These are phyloP conservation scores for Candida smagusa DNA, from an alignment of 1,139 yeast species.

Conservation along the genomic window DNA sequence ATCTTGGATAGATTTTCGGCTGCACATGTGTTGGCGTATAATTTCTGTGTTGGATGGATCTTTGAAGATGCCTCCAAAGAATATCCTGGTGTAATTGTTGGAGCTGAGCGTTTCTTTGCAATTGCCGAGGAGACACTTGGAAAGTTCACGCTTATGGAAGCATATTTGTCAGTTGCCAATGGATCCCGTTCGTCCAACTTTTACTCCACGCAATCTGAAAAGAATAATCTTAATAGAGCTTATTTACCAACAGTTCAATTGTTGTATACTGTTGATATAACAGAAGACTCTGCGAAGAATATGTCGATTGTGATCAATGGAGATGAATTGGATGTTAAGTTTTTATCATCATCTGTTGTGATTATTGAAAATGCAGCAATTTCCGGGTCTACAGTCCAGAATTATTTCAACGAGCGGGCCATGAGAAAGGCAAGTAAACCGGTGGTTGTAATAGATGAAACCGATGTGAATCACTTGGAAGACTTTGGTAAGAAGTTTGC, in stretches of 20 bases:
- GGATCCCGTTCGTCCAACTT: slow-evolving; percentile 53
- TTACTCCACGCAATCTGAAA: slow-evolving; percentile 46
- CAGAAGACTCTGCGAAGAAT: slow-evolving; percentile 23
- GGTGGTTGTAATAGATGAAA: not conserved
- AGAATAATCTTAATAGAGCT: slow-evolving; percentile 53
- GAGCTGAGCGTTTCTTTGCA: slow-evolving; percentile 69
- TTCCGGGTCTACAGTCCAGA: slow-evolving; percentile 44
- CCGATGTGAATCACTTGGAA: slow-evolving; percentile 1
- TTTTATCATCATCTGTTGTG: slow-evolving; percentile 50
- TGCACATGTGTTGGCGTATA: slow-evolving; percentile 59
- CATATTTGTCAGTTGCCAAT: slow-evolving; percentile 64
- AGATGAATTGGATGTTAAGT: slow-evolving; percentile 63
- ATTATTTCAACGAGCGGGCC: slow-evolving; percentile 25
- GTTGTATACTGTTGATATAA: slow-evolving; percentile 43
- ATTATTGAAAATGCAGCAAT: slow-evolving; percentile 45
- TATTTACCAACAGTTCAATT: slow-evolving; percentile 67
- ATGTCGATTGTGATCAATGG: slow-evolving; percentile 53
- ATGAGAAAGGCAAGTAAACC: not conserved
- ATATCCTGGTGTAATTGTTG: slow-evolving; percentile 69
- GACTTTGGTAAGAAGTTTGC: slow-evolving; percentile 33
- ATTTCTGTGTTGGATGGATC: slow-evolving; percentile 76
- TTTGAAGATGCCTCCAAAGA: slow-evolving; percentile 44
- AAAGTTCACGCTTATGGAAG: slow-evolving; percentile 60
- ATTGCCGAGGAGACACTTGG: slow-evolving; percentile 62
- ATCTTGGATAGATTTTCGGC: slow-evolving; percentile 35